These are phyloP conservation scores for Penicillium pancosmium DNA, from an alignment of 495 filamentous ascomycete genomes.

Conservation along the genomic window DNA sequence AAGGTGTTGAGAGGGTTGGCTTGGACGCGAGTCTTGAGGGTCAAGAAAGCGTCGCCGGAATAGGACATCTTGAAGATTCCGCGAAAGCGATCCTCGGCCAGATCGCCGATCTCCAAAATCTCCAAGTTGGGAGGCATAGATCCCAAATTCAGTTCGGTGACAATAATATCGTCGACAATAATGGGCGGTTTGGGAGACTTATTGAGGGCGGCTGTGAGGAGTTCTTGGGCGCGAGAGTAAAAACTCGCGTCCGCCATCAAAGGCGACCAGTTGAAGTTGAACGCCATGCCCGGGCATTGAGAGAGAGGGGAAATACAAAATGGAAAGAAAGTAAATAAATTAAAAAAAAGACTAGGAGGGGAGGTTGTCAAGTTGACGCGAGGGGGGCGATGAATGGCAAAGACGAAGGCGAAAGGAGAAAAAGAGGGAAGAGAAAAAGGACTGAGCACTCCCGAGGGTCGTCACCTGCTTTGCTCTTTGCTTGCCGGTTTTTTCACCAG, in stretches of 20 bases:
- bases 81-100: slow-evolving; percentile 95
- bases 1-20: slow-evolving; percentile 97
- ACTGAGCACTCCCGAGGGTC: slow-evolving; percentile 16
- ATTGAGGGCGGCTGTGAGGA: slow-evolving; percentile 93
- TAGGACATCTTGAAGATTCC: slow-evolving; percentile 99
- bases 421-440: slow-evolving; percentile 12
- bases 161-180: slow-evolving; percentile 98
- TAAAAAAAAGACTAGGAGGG: background rate
- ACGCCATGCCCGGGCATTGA: slow-evolving; percentile 73
- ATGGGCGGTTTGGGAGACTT: slow-evolving; percentile 98
- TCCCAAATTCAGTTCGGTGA: slow-evolving; percentile 95
- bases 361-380: slow-evolving; percentile 8
- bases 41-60: slow-evolving; percentile 90
- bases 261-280: slow-evolving; percentile 99
- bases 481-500: too few relatives aligned
- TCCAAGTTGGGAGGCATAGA: slow-evolving; percentile 90
- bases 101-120: slow-evolving; percentile 94
- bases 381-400: slow-evolving; percentile 9
- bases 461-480: background rate
- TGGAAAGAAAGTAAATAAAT: slow-evolving; percentile 6
- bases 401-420: slow-evolving; percentile 9
- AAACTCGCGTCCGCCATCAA: slow-evolving; percentile 90
- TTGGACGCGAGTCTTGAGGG: slow-evolving; percentile 92
- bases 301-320: slow-evolving; percentile 15
- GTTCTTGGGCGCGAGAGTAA: slow-evolving; percentile 87